These are phyloP conservation scores for Elaeagnus macrophylla DNA, from an alignment of 306 rosid species.

Conservation along the genomic window DNA sequence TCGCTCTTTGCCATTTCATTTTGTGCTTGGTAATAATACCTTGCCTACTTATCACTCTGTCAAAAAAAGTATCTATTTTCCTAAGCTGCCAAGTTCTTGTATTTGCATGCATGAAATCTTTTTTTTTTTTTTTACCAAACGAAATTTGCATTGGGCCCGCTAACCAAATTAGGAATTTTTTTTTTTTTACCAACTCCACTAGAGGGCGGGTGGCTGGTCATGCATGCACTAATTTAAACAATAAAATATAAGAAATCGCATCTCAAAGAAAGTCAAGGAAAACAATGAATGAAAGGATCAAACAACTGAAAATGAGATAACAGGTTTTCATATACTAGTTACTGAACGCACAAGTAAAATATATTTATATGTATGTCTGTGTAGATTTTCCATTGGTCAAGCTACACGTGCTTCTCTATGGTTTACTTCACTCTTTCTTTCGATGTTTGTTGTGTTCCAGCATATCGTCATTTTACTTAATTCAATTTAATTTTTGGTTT, in stretches of 20 bases:
- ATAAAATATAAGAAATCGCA: not conserved
- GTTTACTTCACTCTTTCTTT: no score
- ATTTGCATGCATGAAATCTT: not conserved
- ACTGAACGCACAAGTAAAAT: not conserved
- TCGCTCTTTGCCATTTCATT: slow-evolving; percentile 67
- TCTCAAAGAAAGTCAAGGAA: not conserved
- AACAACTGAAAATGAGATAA: not conserved
- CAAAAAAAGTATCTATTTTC: not conserved
- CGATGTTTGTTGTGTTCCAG: not conserved
- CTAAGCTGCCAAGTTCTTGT: not conserved
- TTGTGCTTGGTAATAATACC: slow-evolving; percentile 63
- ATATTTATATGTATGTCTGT: no score
- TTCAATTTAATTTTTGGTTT: slow-evolving; percentile 13
- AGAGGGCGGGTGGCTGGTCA: no score
- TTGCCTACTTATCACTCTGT: slow-evolving; percentile 14
- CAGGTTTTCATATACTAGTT: not conserved
- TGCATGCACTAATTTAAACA: not conserved
- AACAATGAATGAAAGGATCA: not conserved
- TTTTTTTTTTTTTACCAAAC: no score
- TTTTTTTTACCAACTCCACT: no score
- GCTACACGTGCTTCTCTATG: not conserved
- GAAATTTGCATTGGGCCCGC: no score
- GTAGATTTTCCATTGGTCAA: not conserved
- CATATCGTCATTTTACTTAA: not conserved
- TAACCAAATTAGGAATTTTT: no score